phyloP scores from a whole-genome alignment of 2,329 filamentous ascomycete genomes.

The Fusarium hostae region DNA sequence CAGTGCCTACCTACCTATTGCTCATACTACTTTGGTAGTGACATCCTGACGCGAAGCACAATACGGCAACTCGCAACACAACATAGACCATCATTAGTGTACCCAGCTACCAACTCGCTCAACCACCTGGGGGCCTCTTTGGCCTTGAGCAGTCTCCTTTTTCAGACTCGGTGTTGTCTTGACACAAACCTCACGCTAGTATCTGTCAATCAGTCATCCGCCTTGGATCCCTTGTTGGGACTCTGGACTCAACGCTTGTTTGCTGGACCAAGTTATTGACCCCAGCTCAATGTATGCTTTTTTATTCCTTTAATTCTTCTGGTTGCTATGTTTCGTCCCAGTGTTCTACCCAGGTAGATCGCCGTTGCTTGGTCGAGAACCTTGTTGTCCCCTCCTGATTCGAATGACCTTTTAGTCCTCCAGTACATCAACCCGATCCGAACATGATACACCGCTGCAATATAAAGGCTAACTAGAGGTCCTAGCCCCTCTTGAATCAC shows the following conservation, averaged over 20 bases:
- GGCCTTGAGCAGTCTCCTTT: background rate
- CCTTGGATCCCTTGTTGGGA: constrained; percentile 27
- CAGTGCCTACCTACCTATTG: background rate
- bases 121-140: background rate
- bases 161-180: background rate
- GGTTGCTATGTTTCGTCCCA: background rate
- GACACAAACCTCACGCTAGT: constrained; percentile 11
- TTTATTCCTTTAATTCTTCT: background rate
- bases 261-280: constrained; percentile 1
- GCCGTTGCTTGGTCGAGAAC: background rate
- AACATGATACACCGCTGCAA: background rate
- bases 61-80: background rate
- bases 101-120: constrained; percentile 4
- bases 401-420: background rate
- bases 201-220: constrained; percentile 9
- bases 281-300: constrained; percentile 20
- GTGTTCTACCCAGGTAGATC: background rate
- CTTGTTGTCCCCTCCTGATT: background rate
- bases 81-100: background rate
- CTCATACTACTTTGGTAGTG: constrained; percentile 7
- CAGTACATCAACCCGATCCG: background rate
- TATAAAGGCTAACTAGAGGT: constrained; percentile 3
- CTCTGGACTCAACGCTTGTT: background rate
- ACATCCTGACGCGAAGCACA: constrained; percentile 12
- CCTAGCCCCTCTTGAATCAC: background rate